A percentile compares a stretch with the other conserved stretches of the same genome.
Evolutionary conservation across 768 basidiomycete species (phyloP).

Genomic region (Macrocybe gigantea): DNA sequence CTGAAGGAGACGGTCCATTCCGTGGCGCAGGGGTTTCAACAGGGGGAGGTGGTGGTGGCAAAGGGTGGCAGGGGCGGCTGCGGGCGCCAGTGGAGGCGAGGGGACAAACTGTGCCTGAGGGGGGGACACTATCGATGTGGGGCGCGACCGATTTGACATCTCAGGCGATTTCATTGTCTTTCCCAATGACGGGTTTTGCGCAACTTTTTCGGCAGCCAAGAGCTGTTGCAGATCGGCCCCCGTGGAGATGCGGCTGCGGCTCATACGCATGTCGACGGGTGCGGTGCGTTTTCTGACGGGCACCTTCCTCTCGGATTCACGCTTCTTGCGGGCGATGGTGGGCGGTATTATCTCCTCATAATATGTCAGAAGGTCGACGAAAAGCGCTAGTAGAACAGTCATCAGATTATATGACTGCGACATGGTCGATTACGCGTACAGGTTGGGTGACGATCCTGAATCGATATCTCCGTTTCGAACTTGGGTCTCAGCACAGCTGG

Average conservation of each 20-base stretch:
- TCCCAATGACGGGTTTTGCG: slow-evolving; percentile 43
- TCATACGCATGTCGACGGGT: slow-evolving; percentile 83
- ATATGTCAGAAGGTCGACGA: slow-evolving; percentile 79
- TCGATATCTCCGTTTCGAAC: slow-evolving; percentile 74
- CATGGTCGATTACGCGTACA: slow-evolving; percentile 32
- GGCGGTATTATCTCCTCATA: slow-evolving; percentile 74
- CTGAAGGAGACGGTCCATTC: slow-evolving; percentile 11
- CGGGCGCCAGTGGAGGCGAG: slow-evolving; percentile 8
- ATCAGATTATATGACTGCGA: not conserved
- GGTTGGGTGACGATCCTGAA: slow-evolving; percentile 87
- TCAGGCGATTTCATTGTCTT: slow-evolving; percentile 28
- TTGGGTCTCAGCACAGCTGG: slow-evolving; percentile 80
- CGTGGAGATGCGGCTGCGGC: slow-evolving; percentile 67
- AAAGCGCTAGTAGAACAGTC: slow-evolving; percentile 47
- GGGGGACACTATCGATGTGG: slow-evolving; percentile 11
- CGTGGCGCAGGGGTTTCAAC: slow-evolving; percentile 10
- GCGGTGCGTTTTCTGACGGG: slow-evolving; percentile 84
- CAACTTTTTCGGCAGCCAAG: slow-evolving; percentile 63
- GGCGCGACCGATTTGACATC: slow-evolving; percentile 22
- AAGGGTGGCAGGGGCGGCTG: slow-evolving; percentile 7
- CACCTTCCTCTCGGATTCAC: slow-evolving; percentile 80
- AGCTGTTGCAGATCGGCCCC: slow-evolving; percentile 67
- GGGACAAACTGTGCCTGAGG: slow-evolving; percentile 13
- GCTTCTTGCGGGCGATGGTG: slow-evolving; percentile 78
- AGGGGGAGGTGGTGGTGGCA: slow-evolving; percentile 16